Base-by-base conservation (phyloP, 176 grass and related monocot species). In the Aegilops speltoides region DNA sequence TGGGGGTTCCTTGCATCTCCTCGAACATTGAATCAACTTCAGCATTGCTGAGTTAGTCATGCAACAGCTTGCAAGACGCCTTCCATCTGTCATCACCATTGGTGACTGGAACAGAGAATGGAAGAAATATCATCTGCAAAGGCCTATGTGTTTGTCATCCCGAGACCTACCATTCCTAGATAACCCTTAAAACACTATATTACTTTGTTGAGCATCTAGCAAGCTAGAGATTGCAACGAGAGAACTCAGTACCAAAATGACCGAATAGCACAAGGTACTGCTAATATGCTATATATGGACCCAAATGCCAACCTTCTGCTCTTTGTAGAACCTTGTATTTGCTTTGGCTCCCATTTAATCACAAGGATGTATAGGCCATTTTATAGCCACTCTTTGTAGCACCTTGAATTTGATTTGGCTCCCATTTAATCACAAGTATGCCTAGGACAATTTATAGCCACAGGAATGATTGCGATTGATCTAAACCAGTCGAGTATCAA, bases 21-120 rank as follows among this genome's bases (percentile, higher is more conserved):
- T 40, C 8, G 0, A 40, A 0, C 0, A 43, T 0, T 0, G 41
- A 3, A 11, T 3, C 3, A 3, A 12, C 10, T 43, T 43, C 41
- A 43, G 10, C 10, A 12, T 43, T 43, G 41, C 41, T 43, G 12
- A 43, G 41, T 43, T 43, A 43, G 41, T 43, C 41, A 3, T 43
- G 41, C 10, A 43, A 45, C 43, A 45, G 1, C 46, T 50, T 50
- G 46, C 46, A 52, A 6, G 5, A 52, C 15, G 12, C 45, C 45
- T 46, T 14, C 13, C 45, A 4, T 6, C 1, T 52, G 16, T 54
- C 16, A 54, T 54, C 16, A 54, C 50, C 15, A 54, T 54, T 7
- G 50, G 5, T 54, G 50, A 54, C 50, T 54, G 0, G 15, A 54
- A 19, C 10, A 7, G 6, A 54, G 16, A 19, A 54, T 7, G 0